phyloP scores from a whole-genome alignment of 176 grass and related monocot species.

The Musa schizocarpa region DNA sequence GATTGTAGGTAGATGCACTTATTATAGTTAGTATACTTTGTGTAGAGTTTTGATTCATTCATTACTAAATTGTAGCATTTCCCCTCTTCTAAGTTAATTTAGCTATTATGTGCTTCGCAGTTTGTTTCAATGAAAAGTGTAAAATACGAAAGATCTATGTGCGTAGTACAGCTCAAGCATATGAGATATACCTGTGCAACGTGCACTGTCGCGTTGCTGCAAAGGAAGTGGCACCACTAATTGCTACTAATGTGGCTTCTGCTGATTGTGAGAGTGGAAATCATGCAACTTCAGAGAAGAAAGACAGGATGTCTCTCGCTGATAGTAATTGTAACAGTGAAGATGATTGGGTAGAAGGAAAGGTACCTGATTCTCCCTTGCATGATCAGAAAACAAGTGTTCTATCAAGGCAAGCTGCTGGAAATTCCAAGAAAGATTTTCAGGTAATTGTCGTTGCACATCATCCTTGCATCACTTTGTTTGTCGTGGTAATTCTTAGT shows the following conservation, averaged over 20 bases:
- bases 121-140: constrained; percentile 48
- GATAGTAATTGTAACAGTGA: constrained; percentile 45
- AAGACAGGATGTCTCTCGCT: constrained; percentile 28
- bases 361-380: constrained; percentile 35
- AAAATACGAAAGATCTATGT: constrained; percentile 78
- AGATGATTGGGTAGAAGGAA: constrained; percentile 85
- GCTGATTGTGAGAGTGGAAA: constrained; percentile 24
- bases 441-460: constrained; percentile 29
- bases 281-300: constrained; percentile 29
- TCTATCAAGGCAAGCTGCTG: constrained; percentile 24
- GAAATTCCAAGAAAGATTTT: constrained; percentile 26
- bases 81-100: constrained; percentile 5
- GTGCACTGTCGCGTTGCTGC: constrained; percentile 51
- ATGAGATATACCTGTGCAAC: constrained; percentile 87
- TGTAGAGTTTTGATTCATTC: no score
- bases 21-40: no score
- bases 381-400: constrained; percentile 17
- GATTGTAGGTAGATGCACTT: no score
- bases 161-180: constrained; percentile 61
- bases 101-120: constrained; percentile 33
- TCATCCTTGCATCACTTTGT: neutral
- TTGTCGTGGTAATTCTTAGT: constrained; percentile 1
- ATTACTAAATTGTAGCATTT: neutral
- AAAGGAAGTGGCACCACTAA: constrained; percentile 27
- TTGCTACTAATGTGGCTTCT: constrained; percentile 28